Conservation (phyloP, 1,139 yeast genomes). For the Yamadazyma dushanensis region DNA sequence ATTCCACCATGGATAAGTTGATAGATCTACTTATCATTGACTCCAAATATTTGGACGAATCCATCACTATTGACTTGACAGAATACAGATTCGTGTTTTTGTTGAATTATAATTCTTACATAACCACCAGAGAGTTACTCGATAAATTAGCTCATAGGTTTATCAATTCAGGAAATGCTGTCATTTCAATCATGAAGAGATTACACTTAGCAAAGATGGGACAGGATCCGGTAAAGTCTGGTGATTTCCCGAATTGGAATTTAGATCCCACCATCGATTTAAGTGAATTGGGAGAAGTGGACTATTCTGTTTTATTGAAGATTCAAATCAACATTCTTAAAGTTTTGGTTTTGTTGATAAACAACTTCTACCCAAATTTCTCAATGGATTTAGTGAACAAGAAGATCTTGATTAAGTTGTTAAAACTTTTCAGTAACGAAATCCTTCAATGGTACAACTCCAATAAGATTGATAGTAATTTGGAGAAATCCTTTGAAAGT, state of each 20-base stretch:
- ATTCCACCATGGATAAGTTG: slow-evolving; percentile 41
- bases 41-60: slow-evolving; percentile 37
- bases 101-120: slow-evolving; percentile 43
- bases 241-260: slow-evolving; percentile 57
- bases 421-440: slow-evolving; percentile 71
- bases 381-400: slow-evolving; percentile 67
- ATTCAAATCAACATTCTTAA: slow-evolving; percentile 84
- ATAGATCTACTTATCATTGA: slow-evolving; percentile 45
- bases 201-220: slow-evolving; percentile 16
- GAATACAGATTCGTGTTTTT: slow-evolving; percentile 48
- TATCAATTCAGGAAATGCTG: slow-evolving; percentile 49
- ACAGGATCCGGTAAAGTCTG: slow-evolving; percentile 8
- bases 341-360: slow-evolving; percentile 69
- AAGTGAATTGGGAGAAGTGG: slow-evolving; percentile 44
- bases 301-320: slow-evolving; percentile 59
- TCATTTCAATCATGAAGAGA: slow-evolving; percentile 46
- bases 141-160: slow-evolving; percentile 46
- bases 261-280: slow-evolving; percentile 37
- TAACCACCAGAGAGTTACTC: slow-evolving; percentile 42
- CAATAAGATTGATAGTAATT: slow-evolving; percentile 38
- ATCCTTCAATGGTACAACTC: slow-evolving; percentile 69
- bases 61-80: slow-evolving; percentile 40
- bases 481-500: slow-evolving; percentile 47
- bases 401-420: slow-evolving; percentile 60
- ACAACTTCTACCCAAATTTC: slow-evolving; percentile 75